phyloP scores from a whole-genome alignment of 805 yeast species.

The Jamesozyma rosinii region DNA sequence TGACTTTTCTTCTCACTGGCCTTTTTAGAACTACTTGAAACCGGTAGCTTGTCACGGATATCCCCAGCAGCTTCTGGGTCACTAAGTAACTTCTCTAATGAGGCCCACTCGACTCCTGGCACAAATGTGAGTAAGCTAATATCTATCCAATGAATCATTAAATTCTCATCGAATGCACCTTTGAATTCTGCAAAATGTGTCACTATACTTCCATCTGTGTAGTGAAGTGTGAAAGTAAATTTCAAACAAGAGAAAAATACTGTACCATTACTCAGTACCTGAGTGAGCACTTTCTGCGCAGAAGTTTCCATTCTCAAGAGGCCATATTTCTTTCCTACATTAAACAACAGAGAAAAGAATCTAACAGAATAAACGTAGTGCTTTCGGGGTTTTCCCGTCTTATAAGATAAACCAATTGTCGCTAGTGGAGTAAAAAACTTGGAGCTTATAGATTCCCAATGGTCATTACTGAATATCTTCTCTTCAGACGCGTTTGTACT shows the following conservation, averaged over 20 bases:
- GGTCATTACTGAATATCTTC: background rate
- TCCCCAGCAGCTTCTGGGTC: constrained; percentile 20
- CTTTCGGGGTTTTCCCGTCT: background rate
- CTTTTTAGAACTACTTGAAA: constrained; percentile 3
- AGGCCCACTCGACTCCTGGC: constrained; percentile 39
- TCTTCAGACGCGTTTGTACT: constrained; percentile 32
- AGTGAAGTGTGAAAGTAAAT: constrained; percentile 41
- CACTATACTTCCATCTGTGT: constrained; percentile 62
- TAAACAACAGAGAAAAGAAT: constrained; percentile 20
- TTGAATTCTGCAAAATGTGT: constrained; percentile 52
- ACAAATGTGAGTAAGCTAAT: constrained; percentile 40
- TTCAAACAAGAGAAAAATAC: constrained; percentile 47
- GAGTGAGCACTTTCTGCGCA: constrained; percentile 42
- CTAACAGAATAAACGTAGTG: background rate
- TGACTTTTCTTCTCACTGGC: constrained; percentile 2
- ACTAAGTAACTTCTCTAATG: constrained; percentile 36
- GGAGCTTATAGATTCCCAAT: constrained; percentile 1
- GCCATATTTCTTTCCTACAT: constrained; percentile 42
- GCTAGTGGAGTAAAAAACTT: constrained; percentile 2
- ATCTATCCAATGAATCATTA: constrained; percentile 68
- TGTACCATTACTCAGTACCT: constrained; percentile 44
- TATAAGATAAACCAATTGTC: background rate
- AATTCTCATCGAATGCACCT: constrained; percentile 50
- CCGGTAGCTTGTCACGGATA: constrained; percentile 11
- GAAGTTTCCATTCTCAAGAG: constrained; percentile 44